A percentile compares a stretch with the other conserved stretches of the same genome.
These are phyloP conservation scores for Capsicum pubescens DNA, from an alignment of 257 asterid species.

Conservation along the genomic window DNA sequence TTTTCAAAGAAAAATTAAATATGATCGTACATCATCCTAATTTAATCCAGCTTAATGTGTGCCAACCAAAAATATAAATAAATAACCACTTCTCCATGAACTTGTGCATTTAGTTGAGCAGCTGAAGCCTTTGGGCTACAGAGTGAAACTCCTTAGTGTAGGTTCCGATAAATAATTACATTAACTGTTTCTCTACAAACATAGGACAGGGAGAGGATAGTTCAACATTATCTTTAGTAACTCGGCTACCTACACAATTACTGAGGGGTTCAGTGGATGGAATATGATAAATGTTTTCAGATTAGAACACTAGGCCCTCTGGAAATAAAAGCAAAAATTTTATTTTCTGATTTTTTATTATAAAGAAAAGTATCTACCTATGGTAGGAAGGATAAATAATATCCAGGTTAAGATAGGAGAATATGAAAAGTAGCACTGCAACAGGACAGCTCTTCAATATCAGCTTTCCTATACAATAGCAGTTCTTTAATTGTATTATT, in stretches of 20 bases:
- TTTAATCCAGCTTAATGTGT: background rate
- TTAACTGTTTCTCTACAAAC: background rate
- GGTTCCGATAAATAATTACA: constrained; percentile 18
- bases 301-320: background rate
- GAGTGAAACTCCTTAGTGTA: background rate
- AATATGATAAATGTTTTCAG: background rate
- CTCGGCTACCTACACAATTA: constrained; percentile 4
- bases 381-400: background rate
- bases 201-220: background rate
- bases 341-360: constrained; percentile 7
- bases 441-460: constrained; percentile 5
- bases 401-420: constrained; percentile 11
- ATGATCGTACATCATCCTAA: background rate
- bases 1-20: constrained; percentile 5
- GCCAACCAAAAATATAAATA: background rate
- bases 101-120: constrained; percentile 15
- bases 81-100: constrained; percentile 11
- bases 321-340: background rate
- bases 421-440: background rate
- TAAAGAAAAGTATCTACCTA: background rate
- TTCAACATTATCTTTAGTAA: constrained; percentile 18
- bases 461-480: background rate
- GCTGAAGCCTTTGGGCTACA: background rate
- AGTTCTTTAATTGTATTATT: constrained; percentile 2
- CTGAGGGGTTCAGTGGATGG: background rate